Evolutionary conservation across 495 filamentous ascomycete species (phyloP), one percentile per base, ranked within the genome.

Genomic region (Xylaria scruposa): DNA sequence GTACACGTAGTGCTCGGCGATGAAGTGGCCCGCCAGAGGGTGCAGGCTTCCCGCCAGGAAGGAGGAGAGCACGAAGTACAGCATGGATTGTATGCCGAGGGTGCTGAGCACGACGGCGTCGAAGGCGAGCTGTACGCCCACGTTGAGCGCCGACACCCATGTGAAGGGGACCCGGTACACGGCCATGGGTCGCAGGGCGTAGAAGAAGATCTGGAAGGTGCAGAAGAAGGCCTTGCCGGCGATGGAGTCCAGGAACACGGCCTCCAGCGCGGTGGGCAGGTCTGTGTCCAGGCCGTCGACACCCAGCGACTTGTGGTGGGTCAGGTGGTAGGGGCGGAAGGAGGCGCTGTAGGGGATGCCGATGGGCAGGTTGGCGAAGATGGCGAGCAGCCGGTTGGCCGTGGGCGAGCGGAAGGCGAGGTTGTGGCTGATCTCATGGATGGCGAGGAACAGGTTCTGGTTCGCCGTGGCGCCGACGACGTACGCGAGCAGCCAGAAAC

Each of bases 161-260:
- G 97, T 98, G 79, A 98, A 88, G 31, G 95, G 93, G 2, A 98
- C 86, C 75, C 90, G 88, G 86, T 97, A 97, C 74, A 99, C 88
- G 83, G 95, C 91, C 91, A 98, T 97, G 65, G 97, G 97, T 5
- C 97, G 94, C n/a, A 99, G 78, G 78, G 97, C 97, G 87, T 99
- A 99, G 89, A 99, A 99, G 78, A 99, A 85, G 80, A 99, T 98
- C 83, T 99, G 97, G 85, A 98, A 98, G 75, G 97, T 98, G 85
- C 93, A 97, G 89, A 99, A 99, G 87, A 99, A 98, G 72, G 97
- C 92, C 81, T 99, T 99, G 76, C 97, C 97, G 21, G 95, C 88
- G 78, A 99, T 88, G n/a, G 94, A 97, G 86, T 98, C 92, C 73
- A 99, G 91, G 81, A 98, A 91, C 79, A 97, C 81, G 75, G 94